Percentiles rank a stretch among this genome's conserved stretches.
Evolutionary conservation across 768 basidiomycete genomes (phyloP).

Genomic region (Tricholomella constricta): DNA sequence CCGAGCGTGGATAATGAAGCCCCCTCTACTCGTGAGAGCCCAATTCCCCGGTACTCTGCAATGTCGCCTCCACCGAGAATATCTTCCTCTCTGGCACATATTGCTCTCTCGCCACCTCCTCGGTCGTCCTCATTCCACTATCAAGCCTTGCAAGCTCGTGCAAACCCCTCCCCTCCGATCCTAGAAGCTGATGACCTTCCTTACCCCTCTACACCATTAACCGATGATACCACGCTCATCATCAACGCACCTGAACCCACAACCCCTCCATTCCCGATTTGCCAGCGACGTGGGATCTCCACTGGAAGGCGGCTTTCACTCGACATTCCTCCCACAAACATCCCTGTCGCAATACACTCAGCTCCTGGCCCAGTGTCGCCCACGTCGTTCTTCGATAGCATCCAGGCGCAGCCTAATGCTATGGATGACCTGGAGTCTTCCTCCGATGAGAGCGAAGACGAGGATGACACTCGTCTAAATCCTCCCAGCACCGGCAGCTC

Average conservation of each 20-base stretch:
- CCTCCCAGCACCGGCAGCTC: conserved; percentile 13
- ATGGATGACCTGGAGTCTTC: conserved; percentile 75
- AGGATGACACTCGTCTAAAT: conserved; percentile 33
- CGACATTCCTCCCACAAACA: conserved; percentile 46
- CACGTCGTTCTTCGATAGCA: conserved; percentile 73
- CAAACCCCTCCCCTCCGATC: conserved; percentile 21
- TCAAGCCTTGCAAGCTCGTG: conserved; percentile 15
- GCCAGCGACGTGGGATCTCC: conserved; percentile 31
- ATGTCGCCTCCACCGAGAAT: conserved; percentile 64
- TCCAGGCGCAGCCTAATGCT: conserved; percentile 68
- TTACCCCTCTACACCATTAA: conserved; percentile 15
- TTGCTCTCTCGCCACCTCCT: conserved; percentile 62
- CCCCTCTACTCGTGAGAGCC: conserved; percentile 24
- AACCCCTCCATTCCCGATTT: conserved; percentile 42
- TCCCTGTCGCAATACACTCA: conserved; percentile 52
- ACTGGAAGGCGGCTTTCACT: conserved; percentile 35
- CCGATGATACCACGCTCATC: conserved; percentile 32
- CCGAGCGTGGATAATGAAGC: conserved; percentile 26
- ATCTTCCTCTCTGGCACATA: conserved; percentile 60
- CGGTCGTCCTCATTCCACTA: conserved; percentile 37
- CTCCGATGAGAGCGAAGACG: conserved; percentile 46
- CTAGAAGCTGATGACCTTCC: conserved; percentile 21
- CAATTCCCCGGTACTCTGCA: conserved; percentile 36
- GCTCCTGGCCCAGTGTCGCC: conserved; percentile 68
- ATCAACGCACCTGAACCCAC: conserved; percentile 46